Conservation (phyloP, 495 filamentous ascomycete species). For the Mytilinidion resinicola region DNA sequence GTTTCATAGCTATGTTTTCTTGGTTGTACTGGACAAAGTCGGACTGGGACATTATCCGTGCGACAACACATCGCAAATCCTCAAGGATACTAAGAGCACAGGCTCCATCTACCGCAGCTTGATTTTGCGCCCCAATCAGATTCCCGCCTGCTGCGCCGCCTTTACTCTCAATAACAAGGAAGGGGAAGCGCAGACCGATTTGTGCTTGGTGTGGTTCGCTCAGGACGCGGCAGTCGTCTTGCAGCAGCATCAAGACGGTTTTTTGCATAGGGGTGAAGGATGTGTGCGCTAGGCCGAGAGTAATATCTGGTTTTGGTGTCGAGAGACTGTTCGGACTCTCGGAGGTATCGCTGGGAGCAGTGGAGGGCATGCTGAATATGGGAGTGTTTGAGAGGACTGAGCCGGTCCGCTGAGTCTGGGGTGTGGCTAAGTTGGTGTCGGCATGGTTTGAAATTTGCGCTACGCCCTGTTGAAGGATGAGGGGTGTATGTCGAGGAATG, state of each 20-base stretch:
- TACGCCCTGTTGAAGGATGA: too few relatives aligned
- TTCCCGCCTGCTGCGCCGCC: slow-evolving; percentile 7
- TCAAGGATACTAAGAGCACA: slow-evolving; percentile 5
- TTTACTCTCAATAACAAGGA: slow-evolving; percentile 14
- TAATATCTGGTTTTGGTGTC: slow-evolving; percentile 3
- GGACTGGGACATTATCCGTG: neutral
- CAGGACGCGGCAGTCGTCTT: neutral
- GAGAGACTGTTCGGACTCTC: slow-evolving; percentile 2
- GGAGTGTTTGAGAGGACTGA: neutral
- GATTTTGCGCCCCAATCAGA: slow-evolving; percentile 10
- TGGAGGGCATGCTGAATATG: slow-evolving; percentile 1
- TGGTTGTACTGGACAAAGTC: neutral
- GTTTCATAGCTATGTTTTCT: too few relatives aligned
- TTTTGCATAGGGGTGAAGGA: neutral
- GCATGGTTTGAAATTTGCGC: neutral
- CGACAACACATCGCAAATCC: neutral
- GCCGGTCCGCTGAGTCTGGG: too few relatives aligned
- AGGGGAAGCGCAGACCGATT: slow-evolving; percentile 8
- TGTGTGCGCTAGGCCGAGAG: neutral
- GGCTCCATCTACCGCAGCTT: slow-evolving; percentile 7
- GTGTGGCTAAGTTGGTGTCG: too few relatives aligned
- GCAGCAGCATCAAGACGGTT: slow-evolving; percentile 1
- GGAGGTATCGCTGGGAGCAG: neutral
- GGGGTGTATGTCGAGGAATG: neutral
- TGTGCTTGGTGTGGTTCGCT: slow-evolving; percentile 5